Percentiles rank a stretch among this genome's conserved stretches.
These are phyloP conservation scores for Paulownia fortunei DNA, from an alignment of 257 asterid genomes.

Conservation along the genomic window DNA sequence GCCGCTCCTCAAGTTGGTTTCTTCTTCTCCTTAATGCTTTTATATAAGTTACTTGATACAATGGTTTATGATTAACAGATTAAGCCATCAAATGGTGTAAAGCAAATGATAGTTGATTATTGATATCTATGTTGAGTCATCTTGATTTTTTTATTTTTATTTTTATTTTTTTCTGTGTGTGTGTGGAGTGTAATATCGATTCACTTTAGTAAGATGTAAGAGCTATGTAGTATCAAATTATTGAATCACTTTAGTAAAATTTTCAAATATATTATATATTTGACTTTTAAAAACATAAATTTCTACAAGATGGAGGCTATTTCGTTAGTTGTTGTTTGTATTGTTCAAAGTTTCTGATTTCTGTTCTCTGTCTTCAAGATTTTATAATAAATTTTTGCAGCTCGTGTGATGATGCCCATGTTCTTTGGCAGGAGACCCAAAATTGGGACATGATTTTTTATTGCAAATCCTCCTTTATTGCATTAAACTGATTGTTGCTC, in stretches of 20 bases:
- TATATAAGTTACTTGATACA: too few species aligned
- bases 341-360: background rate
- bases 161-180: background rate
- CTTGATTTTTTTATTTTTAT: too few species aligned
- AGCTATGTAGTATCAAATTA: too few species aligned
- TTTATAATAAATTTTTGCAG: too few species aligned
- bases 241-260: too few species aligned
- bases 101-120: background rate
- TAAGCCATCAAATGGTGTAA: background rate
- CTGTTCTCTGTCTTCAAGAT: background rate
- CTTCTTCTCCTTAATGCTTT: background rate
- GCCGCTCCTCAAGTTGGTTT: slow-evolving; percentile 49
- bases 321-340: background rate
- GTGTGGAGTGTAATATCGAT: background rate
- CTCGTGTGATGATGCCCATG: too few species aligned
- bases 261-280: too few species aligned
- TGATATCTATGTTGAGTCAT: background rate
- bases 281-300: background rate
- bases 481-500: too few species aligned
- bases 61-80: background rate
- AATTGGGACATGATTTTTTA: too few species aligned
- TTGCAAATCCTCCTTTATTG: too few species aligned
- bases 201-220: too few species aligned
- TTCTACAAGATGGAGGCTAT: background rate
- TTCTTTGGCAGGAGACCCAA: too few species aligned